Base-by-base conservation (phyloP, 2,329 filamentous ascomycete genomes). In the Coniochaeta sp. region DNA sequence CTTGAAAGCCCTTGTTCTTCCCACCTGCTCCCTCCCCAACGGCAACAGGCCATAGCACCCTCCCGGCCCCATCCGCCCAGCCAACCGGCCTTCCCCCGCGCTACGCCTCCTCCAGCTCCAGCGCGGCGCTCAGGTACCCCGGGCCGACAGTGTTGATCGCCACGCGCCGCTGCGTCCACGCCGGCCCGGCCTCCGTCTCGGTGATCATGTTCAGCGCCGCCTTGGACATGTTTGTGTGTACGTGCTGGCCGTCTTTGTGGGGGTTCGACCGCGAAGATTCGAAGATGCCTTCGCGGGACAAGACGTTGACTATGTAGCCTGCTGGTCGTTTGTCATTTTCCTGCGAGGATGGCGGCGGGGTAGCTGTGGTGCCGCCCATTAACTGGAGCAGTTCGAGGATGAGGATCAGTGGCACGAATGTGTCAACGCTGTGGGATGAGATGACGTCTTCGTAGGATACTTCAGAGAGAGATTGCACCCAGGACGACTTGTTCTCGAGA, bases 141-240 rank as follows among this genome's bases (percentile, higher is more conserved):
- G 72, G 72, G 58, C 74, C 73, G 8, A 75, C 71, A 0, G 70
- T 71, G 60, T 76, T 76, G 66, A 76, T 74, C 3, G 70, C 72
- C 22, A 74, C 68, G 14, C 64, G 47, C 11, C 66, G 62, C 1
- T 58, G 63, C 22, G 63, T 58, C 74, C 73, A 76, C 1, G 69
- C 66, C 6, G 57, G 43, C 0, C 60, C 62, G 6, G 71, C 70
- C 57, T 76, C 72, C 0, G 73, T 74, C 62, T 75, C 71, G 0
- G 74, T 76, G 52, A 75, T 72, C 73, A 76, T 76, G 64, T 74
- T 74, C 16, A 76, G 68, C 1, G 70, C 72, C 7, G 74, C 73
- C 57, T 76, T 76, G 22, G 71, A 72, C 70, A 74, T 75, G 62
- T 75, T 74, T 11, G 72, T 76, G 62, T 75, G 72, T 9, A 74